Base-by-base conservation (phyloP, 495 filamentous ascomycete species). In the Penicillium verhagenii region DNA sequence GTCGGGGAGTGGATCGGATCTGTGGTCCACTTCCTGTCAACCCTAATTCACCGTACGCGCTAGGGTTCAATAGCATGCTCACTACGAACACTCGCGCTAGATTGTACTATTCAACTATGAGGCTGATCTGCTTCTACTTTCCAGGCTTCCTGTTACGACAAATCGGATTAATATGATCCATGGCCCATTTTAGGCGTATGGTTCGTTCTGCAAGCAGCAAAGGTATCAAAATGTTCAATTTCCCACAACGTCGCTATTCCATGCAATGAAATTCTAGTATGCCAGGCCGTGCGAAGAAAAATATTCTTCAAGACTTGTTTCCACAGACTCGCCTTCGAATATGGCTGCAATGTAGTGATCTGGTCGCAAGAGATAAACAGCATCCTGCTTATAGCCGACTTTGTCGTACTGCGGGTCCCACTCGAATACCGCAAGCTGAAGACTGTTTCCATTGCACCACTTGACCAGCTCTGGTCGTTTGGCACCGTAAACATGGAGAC, bases 291-390 rank as follows among this genome's bases (percentile, higher is more conserved):
- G 56, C 20, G 29, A 21, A 13, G 50, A 48, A n/a, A 67, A 56
- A 18, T 64, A 66, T 10, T 56, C 47, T 9, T 63, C 54, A 19
- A 65, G 16, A 45, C 47, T 11, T 2, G 40, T 29, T 31, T 52
- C 35, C 19, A 59, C 4, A 13, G 46, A 23, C 1, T 38, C n/a
- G 4, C 56, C 53, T 21, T 61, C 53, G 37, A 61, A 54, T n/a
- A 67, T 59, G 0, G 55, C 67, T 10, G 70, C 72, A 51, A 73
- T 53, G 53, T 73, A 75, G 0, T 61, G 67, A 47, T 75, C 72
- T 13, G 70, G 69, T 11, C 70, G 65, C 21, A 73, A 25, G 45
- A 75, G 33, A 48, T 73, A 75, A 4, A 58, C 69, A 23, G 60
- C 60, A 33, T 68, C 58, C 24, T 52, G 46, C 43, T 26, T 53